phyloP scores from a whole-genome alignment of 192 early-diverging fungal species.

The Rhizoclosmatium sp. region DNA sequence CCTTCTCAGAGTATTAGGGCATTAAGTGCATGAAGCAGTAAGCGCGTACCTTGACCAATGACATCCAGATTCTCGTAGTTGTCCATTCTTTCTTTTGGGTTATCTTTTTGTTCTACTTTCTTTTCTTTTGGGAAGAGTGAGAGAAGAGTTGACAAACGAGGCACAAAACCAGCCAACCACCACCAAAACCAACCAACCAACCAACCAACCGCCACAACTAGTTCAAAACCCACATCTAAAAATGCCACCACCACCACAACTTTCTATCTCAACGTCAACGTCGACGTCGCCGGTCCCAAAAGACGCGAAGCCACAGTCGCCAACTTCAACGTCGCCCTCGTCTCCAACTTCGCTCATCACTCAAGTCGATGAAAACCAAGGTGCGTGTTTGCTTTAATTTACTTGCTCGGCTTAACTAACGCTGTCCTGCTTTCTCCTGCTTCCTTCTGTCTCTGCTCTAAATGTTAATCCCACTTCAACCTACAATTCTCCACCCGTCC shows the following conservation, averaged over 20 bases:
- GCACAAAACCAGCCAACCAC: too few relatives aligned
- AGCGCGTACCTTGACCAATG: constrained; percentile 62
- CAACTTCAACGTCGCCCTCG: not conserved
- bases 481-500: not conserved
- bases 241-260: not conserved
- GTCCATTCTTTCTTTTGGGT: constrained; percentile 41
- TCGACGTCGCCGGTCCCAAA: not conserved
- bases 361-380: constrained; percentile 8
- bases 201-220: too few relatives aligned
- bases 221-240: not conserved
- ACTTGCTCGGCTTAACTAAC: not conserved
- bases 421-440: not conserved
- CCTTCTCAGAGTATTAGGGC: constrained; percentile 25
- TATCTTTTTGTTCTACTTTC: too few relatives aligned
- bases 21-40: not conserved
- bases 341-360: not conserved
- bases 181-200: too few relatives aligned
- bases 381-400: too few relatives aligned
- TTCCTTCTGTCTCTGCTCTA: too few relatives aligned
- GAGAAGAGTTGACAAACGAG: too few relatives aligned
- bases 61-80: constrained; percentile 70
- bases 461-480: not conserved
- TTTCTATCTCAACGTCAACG: not conserved
- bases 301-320: not conserved
- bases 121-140: too few relatives aligned